Percentiles rank a stretch among this genome's conserved stretches.
Conservation (phyloP, 495 filamentous ascomycete species). For the Amphirosellinia nigrospora region DNA sequence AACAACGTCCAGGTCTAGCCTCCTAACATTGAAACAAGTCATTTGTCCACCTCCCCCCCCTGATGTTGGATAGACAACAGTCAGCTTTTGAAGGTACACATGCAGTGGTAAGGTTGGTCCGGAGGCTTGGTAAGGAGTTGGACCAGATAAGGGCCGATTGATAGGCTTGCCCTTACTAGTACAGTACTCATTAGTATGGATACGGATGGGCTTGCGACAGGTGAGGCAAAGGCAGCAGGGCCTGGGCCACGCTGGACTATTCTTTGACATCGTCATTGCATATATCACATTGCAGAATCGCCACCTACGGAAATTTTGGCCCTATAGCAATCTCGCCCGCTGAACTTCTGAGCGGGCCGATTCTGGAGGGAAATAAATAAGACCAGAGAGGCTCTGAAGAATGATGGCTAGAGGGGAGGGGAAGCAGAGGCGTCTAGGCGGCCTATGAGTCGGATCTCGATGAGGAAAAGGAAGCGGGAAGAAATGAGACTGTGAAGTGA, state of each 20-base stretch:
- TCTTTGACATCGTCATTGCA: not conserved
- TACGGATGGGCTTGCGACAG: not conserved
- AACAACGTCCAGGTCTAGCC: not conserved
- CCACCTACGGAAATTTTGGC: not conserved
- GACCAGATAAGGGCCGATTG: conserved; percentile 13
- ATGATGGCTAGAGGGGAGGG: not conserved
- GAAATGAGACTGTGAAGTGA: not conserved
- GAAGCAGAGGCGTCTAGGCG: not conserved
- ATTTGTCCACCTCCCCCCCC: not conserved
- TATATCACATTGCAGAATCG: not conserved
- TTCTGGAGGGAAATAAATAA: not conserved
- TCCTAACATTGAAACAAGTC: not conserved
- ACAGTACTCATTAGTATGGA: not conserved
- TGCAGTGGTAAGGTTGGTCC: not conserved
- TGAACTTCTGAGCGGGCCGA: not conserved
- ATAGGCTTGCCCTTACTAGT: conserved; percentile 5
- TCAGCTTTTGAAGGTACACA: not conserved
- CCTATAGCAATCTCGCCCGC: not conserved
- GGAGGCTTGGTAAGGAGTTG: conserved; percentile 5
- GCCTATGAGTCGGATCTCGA: not conserved
- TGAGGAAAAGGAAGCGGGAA: not conserved
- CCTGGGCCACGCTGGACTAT: not conserved
- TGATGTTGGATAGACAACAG: not conserved
- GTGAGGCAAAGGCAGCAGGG: not conserved
- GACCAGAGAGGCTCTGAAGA: not conserved